Evolutionary conservation across 306 rosid species (phyloP), one percentile per base, ranked within the genome.

Genomic region (Leucaena leucocephala): DNA sequence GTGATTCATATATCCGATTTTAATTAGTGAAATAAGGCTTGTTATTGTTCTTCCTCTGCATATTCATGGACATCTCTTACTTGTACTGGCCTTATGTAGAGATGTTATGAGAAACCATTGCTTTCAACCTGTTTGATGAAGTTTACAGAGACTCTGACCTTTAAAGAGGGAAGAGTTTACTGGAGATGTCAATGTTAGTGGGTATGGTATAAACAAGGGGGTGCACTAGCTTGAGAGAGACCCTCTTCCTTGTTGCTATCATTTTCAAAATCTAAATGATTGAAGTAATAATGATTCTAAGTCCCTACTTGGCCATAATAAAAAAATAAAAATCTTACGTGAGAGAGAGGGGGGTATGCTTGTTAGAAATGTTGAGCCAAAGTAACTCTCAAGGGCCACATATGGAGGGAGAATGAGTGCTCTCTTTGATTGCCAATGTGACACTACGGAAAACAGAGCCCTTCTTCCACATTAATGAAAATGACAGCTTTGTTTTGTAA

Each of bases 181-280:
- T 16, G 77, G 75, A 68, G 80, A 42, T 76, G 81, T 65, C 84
- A 75, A 66, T 75, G 84, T 57, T 49, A 75, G 82, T 66, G 80
- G 75, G 76, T 75, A 66, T 55, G 82, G 76, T 84, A 79, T 61
- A 55, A 71, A 76, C 49, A 77, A 72, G 43, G 71, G 62, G 6
- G 71, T 65, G 72, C 83, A 81, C 83, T 81, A 62, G 49, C 70
- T 69, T 49, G 75, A 73, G 74, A 80, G 49, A 66, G 48, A 38
- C 15, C 71, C 50, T 67, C 71, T 19, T 83, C 69, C 58, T 44
- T 16, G 59, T 72, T 76, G 77, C 67, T 76, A 78, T 85, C 86
- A 81, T 81, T 88, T 90, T 92, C 94, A 82, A 90, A 75, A 40
- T 43, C 54, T 79, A 80, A 86, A 90, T 89, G 86, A 92, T 86